phyloP scores from a whole-genome alignment of 1,139 yeast species.

The Lodderomyces jiufengensis region DNA sequence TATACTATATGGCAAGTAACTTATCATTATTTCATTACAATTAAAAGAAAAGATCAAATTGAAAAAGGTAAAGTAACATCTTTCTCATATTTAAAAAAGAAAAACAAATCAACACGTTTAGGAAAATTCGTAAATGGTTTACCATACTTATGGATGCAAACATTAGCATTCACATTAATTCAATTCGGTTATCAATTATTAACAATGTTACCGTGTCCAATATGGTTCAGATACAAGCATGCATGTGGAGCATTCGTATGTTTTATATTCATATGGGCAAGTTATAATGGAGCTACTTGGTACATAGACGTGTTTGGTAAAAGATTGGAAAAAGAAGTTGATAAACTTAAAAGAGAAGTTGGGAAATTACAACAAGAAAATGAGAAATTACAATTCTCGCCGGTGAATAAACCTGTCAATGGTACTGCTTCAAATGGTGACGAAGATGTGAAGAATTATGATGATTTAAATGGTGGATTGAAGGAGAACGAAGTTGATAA shows the following conservation, averaged over 20 bases:
- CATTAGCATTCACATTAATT: conserved; percentile 77
- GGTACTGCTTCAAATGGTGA: conserved; percentile 4
- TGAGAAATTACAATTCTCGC: conserved; percentile 36
- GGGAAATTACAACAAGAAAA: conserved; percentile 51
- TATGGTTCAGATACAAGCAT: conserved; percentile 71
- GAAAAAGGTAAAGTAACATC: conserved; percentile 85
- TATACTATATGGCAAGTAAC: conserved; percentile 89
- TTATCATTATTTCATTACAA: conserved; percentile 90
- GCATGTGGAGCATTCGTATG: conserved; percentile 69
- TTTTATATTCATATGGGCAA: conserved; percentile 71
- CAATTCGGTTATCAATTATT: conserved; percentile 83
- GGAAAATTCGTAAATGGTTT: conserved; percentile 80
- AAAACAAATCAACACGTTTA: conserved; percentile 59
- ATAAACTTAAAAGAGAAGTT: conserved; percentile 66
- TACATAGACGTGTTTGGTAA: conserved; percentile 90
- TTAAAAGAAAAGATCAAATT: conserved; percentile 73
- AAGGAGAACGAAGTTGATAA: background rate
- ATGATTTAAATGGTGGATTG: conserved; percentile 4
- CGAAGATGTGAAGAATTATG: conserved; percentile 2
- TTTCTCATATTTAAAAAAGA: conserved; percentile 74
- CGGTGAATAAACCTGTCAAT: conserved; percentile 16
- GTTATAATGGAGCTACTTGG: conserved; percentile 92
- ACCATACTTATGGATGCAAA: conserved; percentile 80
- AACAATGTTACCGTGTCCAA: conserved; percentile 88
- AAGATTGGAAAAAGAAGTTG: conserved; percentile 79